Base-by-base conservation (phyloP, 257 asterid species). In the Nicotiana attenuata region DNA sequence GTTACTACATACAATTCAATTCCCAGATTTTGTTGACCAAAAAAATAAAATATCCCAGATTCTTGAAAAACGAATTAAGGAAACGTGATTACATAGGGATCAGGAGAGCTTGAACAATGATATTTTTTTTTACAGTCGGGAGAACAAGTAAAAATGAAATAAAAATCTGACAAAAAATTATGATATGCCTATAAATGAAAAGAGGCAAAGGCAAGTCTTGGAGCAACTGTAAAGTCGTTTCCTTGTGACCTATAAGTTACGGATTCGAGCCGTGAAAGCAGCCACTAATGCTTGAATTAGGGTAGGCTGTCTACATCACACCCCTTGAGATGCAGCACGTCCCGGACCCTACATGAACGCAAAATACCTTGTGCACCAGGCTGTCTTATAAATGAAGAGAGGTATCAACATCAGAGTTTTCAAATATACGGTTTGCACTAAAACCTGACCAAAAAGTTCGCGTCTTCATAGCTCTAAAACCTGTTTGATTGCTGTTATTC, bases 401-500 rank as follows among this genome's bases (percentile, higher is more conserved):
- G 3, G 84, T 81, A 81, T 81, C 84, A 53, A 81, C 59, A 20
- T 81, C 68, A 31, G 47, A 59, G 66, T 68, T 52, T 16, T 76
- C 57, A 38, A 81, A 52, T 69, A 56, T 81, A 68, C 20, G 59
- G 1, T 38, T 53, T 55, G 57, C 7, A 59, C n/a, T 66, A 33
- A 68, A 24, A 31, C 53, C 57, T n/a, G 78, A 33, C 79, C 84
- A 55, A 50, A 55, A 19, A 5, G 13, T 52, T 20, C 3, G 80
- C 38, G 28, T 55, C 35, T 66, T 81, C 41, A 22, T 7, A 38
- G 53, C 60, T 79, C 10, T 61, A 7, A 6, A 2, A 14, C 71
- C 2, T 38, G 61, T 75, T 7, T 15, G 82, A 9, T 61, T 79
- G 82, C 29, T 79, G 26, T 4, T 61, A 28, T 45, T n/a, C 82